These are phyloP conservation scores for Cinchona pubescens DNA, from an alignment of 257 asterid species.

Conservation along the genomic window DNA sequence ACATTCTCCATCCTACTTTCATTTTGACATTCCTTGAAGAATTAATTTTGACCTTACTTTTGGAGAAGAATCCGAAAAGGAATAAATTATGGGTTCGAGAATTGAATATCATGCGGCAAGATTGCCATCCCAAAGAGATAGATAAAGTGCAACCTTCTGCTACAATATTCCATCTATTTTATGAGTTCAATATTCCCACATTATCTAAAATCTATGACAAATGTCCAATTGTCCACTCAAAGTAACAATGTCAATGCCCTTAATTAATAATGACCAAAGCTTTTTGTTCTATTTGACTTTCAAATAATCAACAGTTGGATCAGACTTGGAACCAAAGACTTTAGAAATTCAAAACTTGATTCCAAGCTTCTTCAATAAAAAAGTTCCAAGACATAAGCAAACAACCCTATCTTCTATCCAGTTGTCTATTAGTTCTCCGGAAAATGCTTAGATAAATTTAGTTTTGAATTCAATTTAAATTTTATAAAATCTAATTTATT, in stretches of 20 bases:
- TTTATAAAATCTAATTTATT: no score
- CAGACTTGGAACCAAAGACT: background rate
- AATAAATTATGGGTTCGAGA: background rate
- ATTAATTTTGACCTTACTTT: background rate
- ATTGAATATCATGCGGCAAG: background rate
- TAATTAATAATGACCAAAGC: background rate
- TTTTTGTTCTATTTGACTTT: background rate
- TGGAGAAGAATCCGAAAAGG: background rate
- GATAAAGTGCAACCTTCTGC: background rate
- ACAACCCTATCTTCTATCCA: background rate
- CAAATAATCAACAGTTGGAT: background rate
- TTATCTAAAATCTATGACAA: background rate
- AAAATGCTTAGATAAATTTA: no score
- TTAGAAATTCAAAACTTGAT: background rate
- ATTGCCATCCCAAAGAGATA: background rate
- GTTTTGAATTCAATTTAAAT: no score
- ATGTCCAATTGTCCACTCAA: constrained; percentile 2
- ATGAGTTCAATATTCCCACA: background rate
- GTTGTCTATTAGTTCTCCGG: background rate
- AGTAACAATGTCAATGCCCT: background rate
- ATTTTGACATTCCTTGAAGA: background rate
- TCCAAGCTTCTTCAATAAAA: constrained; percentile 7
- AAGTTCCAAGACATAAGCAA: background rate
- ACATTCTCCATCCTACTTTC: background rate
- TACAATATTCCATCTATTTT: background rate